phyloP scores from a whole-genome alignment of 768 basidiomycete species.

The Russula compacta region DNA sequence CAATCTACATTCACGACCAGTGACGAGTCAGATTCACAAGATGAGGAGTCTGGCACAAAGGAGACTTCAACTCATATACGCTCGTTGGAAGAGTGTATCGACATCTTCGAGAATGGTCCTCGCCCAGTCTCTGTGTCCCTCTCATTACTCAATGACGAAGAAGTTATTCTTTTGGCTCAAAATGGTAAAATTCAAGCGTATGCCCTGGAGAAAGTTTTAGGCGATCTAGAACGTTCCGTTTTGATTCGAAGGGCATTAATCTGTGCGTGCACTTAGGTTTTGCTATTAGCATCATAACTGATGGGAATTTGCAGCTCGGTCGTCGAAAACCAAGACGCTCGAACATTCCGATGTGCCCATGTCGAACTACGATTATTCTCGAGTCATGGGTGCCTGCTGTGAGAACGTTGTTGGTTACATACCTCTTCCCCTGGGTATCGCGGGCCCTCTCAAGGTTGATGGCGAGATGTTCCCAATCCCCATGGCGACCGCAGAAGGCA shows the following conservation, averaged over 20 bases:
- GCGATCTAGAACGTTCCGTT: slow-evolving; percentile 81
- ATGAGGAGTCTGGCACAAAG: slow-evolving; percentile 16
- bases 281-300: not conserved
- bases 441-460: slow-evolving; percentile 90
- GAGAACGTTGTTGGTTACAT: slow-evolving; percentile 98
- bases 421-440: slow-evolving; percentile 91
- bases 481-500: slow-evolving; percentile 99
- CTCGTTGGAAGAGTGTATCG: slow-evolving; percentile 66
- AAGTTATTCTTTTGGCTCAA: slow-evolving; percentile 80
- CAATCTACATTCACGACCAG: slow-evolving; percentile 21
- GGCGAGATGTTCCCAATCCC: slow-evolving; percentile 81
- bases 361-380: slow-evolving; percentile 83
- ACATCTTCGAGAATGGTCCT: slow-evolving; percentile 69
- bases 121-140: slow-evolving; percentile 49
- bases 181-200: slow-evolving; percentile 93
- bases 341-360: slow-evolving; percentile 79
- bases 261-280: slow-evolving; percentile 45
- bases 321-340: slow-evolving; percentile 73
- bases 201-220: slow-evolving; percentile 91
- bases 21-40: slow-evolving; percentile 22
- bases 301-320: slow-evolving; percentile 49
- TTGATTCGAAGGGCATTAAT: slow-evolving; percentile 78
- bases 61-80: slow-evolving; percentile 28
- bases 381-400: slow-evolving; percentile 93
- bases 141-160: slow-evolving; percentile 76